Conservation (phyloP, 2,329 filamentous ascomycete genomes). For the Xenoacremonium recifei region DNA sequence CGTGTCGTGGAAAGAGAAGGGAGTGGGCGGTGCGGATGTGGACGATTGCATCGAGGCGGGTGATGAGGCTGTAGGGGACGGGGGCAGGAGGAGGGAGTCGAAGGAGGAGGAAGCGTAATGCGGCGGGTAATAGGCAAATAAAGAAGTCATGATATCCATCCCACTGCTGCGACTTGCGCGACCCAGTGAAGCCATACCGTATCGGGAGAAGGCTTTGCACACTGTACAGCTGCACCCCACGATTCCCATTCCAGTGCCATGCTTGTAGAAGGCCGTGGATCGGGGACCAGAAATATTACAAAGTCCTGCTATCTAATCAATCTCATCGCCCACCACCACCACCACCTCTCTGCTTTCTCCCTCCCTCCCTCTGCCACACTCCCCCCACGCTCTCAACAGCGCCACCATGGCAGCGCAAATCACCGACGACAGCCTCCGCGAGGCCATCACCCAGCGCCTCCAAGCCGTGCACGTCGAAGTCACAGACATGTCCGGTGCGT, state of each 20-base stretch:
- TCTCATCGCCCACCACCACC: constrained; percentile 29
- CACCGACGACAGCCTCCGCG: constrained; percentile 69
- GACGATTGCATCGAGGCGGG: constrained; percentile 53
- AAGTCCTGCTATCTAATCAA: constrained; percentile 38
- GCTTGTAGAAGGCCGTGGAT: too few species aligned
- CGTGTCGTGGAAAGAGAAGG: constrained; percentile 52
- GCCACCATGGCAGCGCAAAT: constrained; percentile 57
- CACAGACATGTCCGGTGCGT: constrained; percentile 84
- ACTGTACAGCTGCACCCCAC: constrained; percentile 13
- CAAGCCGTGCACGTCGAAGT: constrained; percentile 80
- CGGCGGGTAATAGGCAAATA: too few species aligned
- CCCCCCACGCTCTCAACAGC: constrained; percentile 7
- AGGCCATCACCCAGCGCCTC: constrained; percentile 67
- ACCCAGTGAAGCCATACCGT: constrained; percentile 36
- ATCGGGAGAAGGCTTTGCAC: constrained; percentile 3
- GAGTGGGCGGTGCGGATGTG: constrained; percentile 55
- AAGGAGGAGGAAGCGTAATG: too few species aligned
- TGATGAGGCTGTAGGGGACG: constrained; percentile 44
- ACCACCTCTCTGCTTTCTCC: constrained; percentile 1
- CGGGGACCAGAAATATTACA: constrained; percentile 19
- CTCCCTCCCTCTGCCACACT: constrained; percentile 1
- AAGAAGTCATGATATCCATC: constrained; percentile 1
- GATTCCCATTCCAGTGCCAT: too few species aligned
- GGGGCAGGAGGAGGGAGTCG: constrained; percentile 10
- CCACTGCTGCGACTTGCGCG: not conserved